These are phyloP conservation scores for Zymoseptoria passerinii DNA, from an alignment of 2,329 filamentous ascomycete genomes.

Conservation along the genomic window DNA sequence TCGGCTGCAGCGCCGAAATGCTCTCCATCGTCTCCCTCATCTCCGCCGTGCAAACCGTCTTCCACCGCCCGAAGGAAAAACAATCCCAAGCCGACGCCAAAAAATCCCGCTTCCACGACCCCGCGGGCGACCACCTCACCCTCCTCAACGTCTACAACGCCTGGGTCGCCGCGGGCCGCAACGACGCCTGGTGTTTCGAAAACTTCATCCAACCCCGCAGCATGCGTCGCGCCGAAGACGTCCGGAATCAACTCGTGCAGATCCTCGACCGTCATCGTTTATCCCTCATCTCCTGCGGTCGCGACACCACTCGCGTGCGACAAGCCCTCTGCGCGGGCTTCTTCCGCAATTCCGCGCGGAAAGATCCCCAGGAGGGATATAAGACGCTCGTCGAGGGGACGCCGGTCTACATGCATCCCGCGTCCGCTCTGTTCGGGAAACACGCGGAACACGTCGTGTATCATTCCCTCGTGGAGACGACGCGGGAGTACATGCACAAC, in stretches of 20 bases:
- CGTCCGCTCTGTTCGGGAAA: conserved; percentile 70
- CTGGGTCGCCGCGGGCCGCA: conserved; percentile 72
- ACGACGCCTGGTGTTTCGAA: conserved; percentile 94
- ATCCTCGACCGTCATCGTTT: conserved; percentile 94
- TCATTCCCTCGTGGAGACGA: conserved; percentile 96
- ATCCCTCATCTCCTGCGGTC: conserved; percentile 59
- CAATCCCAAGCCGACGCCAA: conserved; percentile 93
- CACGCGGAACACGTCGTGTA: conserved; percentile 97
- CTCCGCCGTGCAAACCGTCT: conserved; percentile 80
- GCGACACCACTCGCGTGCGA: conserved; percentile 76
- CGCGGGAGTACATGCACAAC: conserved; percentile 95
- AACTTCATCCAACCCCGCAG: conserved; percentile 89
- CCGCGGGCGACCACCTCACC: conserved; percentile 89
- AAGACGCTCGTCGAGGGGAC: conserved; percentile 95
- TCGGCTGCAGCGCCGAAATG: conserved; percentile 98
- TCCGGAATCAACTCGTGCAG: conserved; percentile 80
- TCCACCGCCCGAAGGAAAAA: conserved; percentile 74
- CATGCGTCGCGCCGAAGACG: conserved; percentile 86
- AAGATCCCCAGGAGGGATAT: conserved; percentile 84
- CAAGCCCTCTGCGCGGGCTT: conserved; percentile 87
- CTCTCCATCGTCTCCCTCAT: conserved; percentile 88
- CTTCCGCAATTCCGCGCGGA: conserved; percentile 99
- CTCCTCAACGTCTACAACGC: conserved; percentile 97
- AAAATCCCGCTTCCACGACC: conserved; percentile 88
- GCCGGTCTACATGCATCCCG: conserved; percentile 84